Evolutionary conservation across 2,329 filamentous ascomycete species (phyloP).

Genomic region (Hypoxylon sp.): DNA sequence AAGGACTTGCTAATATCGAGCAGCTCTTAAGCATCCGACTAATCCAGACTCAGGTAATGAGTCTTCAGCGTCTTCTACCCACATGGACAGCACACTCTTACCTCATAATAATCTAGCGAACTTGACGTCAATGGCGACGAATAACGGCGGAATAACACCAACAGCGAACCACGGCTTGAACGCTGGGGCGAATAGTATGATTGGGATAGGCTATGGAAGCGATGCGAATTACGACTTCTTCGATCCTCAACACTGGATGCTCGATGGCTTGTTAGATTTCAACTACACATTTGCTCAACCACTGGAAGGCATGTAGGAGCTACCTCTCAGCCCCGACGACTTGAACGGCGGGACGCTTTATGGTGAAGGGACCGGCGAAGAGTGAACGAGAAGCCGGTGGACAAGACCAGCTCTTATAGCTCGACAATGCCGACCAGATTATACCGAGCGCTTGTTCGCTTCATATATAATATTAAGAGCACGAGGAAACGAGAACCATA

Average conservation of each 20-base stretch:
- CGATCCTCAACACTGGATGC: constrained; percentile 92
- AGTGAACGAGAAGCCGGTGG: background rate
- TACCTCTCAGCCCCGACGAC: background rate
- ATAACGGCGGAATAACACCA: constrained; percentile 69
- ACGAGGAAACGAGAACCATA: constrained; percentile 38
- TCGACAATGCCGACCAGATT: constrained; percentile 1
- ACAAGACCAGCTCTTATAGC: background rate
- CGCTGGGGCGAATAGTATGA: constrained; percentile 63
- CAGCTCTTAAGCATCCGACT: constrained; percentile 87
- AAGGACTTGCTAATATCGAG: constrained; percentile 57
- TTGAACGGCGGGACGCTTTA: background rate
- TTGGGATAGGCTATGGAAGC: constrained; percentile 70
- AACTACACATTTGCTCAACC: constrained; percentile 74
- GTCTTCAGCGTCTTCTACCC: constrained; percentile 78
- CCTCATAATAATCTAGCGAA: constrained; percentile 65
- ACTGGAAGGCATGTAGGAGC: constrained; percentile 66
- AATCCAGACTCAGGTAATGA: constrained; percentile 85
- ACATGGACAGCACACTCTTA: constrained; percentile 73
- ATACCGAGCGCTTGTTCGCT: constrained; percentile 2
- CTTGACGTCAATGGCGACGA: constrained; percentile 61
- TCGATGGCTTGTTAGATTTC: constrained; percentile 87
- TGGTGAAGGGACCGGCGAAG: constrained; percentile 10
- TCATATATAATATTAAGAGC: constrained; percentile 31
- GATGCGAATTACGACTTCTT: constrained; percentile 88
- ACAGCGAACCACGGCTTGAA: constrained; percentile 63